phyloP scores from a whole-genome alignment of 495 filamentous ascomycete species.

The Aspergillus homomorphus region DNA sequence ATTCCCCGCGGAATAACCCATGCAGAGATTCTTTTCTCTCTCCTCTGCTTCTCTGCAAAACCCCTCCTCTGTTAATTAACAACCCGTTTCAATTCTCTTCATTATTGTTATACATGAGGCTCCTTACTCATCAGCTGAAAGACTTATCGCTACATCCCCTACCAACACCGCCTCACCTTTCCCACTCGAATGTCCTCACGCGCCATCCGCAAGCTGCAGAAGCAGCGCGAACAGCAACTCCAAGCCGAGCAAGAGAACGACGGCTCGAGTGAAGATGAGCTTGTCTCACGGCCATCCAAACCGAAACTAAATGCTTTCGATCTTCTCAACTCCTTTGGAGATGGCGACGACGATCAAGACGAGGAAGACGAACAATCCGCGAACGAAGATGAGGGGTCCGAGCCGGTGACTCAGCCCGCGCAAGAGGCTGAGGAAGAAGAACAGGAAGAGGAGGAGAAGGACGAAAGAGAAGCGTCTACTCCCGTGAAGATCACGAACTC shows the following conservation, averaged over 20 bases:
- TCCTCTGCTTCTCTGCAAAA: not conserved
- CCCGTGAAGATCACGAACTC: constrained; percentile 22
- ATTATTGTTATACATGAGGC: not conserved
- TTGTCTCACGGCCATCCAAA: constrained; percentile 30
- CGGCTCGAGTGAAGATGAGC: constrained; percentile 51
- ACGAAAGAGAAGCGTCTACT: constrained; percentile 15
- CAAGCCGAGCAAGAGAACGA: constrained; percentile 40
- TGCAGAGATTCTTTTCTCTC: not conserved
- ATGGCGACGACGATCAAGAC: constrained; percentile 59
- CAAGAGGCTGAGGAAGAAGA: constrained; percentile 35
- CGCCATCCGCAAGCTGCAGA: constrained; percentile 73
- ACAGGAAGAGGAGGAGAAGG: constrained; percentile 22
- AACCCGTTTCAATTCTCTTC: not conserved
- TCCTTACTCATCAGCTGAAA: too few species aligned
- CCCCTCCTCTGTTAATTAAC: not conserved
- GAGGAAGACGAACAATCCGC: constrained; percentile 48
- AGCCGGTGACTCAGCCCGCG: constrained; percentile 24
- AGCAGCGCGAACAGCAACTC: constrained; percentile 56
- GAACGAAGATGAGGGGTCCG: constrained; percentile 33
- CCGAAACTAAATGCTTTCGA: constrained; percentile 51
- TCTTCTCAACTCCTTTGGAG: constrained; percentile 50
- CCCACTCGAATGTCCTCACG: constrained; percentile 68
- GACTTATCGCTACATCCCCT: too few species aligned
- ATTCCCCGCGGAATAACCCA: constrained; percentile 34
- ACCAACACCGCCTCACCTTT: too few species aligned